Percentiles rank a stretch among this genome's conserved stretches.
Conservation (phyloP, 1,139 yeast genomes). For the Geotrichum carabidarum region DNA sequence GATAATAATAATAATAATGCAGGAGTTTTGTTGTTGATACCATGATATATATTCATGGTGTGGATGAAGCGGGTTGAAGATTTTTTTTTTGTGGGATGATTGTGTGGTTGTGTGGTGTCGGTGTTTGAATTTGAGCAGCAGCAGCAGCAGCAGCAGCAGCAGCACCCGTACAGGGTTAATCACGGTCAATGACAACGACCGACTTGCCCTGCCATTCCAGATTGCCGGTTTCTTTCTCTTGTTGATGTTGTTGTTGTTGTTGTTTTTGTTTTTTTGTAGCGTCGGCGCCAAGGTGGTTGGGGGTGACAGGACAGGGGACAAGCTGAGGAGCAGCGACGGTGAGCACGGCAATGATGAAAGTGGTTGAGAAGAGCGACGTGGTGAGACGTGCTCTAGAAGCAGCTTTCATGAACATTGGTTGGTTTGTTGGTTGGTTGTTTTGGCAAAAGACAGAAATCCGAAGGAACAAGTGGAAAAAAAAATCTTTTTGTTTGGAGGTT, state of each 20-base stretch:
- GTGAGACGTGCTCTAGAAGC: constrained; percentile 54
- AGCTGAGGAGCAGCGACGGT: constrained; percentile 66
- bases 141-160: no score
- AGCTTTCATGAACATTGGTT: constrained; percentile 51
- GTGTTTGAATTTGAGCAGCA: no score
- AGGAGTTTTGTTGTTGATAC: no score
- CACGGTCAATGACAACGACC: constrained; percentile 1
- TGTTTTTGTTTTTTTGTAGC: neutral
- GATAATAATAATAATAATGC: neutral
- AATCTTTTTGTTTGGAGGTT: neutral
- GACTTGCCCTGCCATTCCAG: constrained; percentile 3
- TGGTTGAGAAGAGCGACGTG: constrained; percentile 66
- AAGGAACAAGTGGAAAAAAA: no score
- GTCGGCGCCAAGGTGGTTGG: constrained; percentile 31
- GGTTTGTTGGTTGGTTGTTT: neutral
- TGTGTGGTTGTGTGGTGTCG: no score
- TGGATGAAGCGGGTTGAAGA: neutral
- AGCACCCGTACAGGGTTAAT: no score
- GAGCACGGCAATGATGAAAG: constrained; percentile 64
- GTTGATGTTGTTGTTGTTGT: constrained; percentile 9
- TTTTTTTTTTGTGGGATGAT: no score
- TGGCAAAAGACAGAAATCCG: neutral
- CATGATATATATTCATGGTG: no score
- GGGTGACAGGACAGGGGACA: constrained; percentile 71
- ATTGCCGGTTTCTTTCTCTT: neutral